These are phyloP conservation scores for Xylaria sp. DNA, from an alignment of 2,329 filamentous ascomycete species.

Conservation along the genomic window DNA sequence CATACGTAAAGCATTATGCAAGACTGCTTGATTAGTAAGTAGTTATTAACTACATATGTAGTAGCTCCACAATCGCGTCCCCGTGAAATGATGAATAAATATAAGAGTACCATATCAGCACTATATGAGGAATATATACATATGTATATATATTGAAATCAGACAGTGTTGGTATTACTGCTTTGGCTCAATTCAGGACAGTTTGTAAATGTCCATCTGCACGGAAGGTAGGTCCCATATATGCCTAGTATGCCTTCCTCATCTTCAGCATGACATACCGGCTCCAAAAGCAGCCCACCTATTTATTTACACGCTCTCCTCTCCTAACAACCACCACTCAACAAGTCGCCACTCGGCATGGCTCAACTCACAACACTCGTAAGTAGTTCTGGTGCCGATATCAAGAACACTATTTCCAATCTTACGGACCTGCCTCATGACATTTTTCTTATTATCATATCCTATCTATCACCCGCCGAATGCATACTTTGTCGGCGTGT, in stretches of 20 bases:
- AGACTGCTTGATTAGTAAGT: neutral
- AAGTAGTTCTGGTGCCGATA: neutral
- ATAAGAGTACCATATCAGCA: neutral
- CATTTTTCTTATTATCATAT: constrained; percentile 65
- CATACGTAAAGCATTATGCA: neutral
- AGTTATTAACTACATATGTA: too few relatives aligned
- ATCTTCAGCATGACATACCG: neutral
- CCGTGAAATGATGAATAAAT: neutral
- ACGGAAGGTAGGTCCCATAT: neutral
- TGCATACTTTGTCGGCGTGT: constrained; percentile 63
- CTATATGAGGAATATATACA: neutral
- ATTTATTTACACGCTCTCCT: neutral
- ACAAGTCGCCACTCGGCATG: constrained; percentile 12
- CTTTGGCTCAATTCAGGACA: too few relatives aligned
- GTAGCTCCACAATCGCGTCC: too few relatives aligned
- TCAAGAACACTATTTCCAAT: constrained; percentile 37
- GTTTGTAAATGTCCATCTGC: neutral
- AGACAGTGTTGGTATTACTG: neutral
- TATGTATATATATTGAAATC: neutral
- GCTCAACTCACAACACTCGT: neutral
- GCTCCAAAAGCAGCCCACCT: neutral
- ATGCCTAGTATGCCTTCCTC: neutral
- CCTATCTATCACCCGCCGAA: constrained; percentile 60
- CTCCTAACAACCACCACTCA: neutral
- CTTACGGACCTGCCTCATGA: constrained; percentile 64